Conservation (phyloP, 108 stramenopile species). For the Cylindrotheca fusiformis region DNA sequence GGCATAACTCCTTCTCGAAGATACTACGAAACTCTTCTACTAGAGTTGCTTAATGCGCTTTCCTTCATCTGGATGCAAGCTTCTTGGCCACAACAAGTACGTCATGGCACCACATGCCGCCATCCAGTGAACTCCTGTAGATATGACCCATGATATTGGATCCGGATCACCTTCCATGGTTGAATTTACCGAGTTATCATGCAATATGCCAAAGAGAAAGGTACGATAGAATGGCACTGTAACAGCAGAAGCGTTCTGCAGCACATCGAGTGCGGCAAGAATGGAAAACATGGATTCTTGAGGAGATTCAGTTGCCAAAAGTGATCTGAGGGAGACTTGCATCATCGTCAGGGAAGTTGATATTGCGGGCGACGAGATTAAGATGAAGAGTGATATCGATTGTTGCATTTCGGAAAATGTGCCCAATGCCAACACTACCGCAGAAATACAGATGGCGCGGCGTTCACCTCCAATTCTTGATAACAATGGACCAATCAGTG, state of each 20-base stretch:
- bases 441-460: constrained; percentile 37
- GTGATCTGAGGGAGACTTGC: constrained; percentile 49
- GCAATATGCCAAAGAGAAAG: constrained; percentile 45
- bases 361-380: constrained; percentile 47
- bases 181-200: not conserved
- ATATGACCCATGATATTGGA: constrained; percentile 60
- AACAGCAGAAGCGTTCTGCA: constrained; percentile 69
- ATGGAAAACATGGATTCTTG: constrained; percentile 70
- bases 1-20: too few relatives aligned
- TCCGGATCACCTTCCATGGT: constrained; percentile 72
- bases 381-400: constrained; percentile 33
- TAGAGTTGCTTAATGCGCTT: too few relatives aligned
- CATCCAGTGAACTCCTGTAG: constrained; percentile 57
- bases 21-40: too few relatives aligned
- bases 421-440: constrained; percentile 43
- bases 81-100: constrained; percentile 30
- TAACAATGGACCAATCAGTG: constrained; percentile 44
- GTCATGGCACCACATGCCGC: constrained; percentile 32
- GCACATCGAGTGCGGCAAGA: constrained; percentile 70
- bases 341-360: constrained; percentile 50
- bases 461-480: constrained; percentile 49
- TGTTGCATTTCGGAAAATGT: constrained; percentile 41
- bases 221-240: constrained; percentile 82
- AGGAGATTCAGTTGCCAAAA: constrained; percentile 62
- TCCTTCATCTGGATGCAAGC: too few relatives aligned